phyloP scores from a whole-genome alignment of 2,329 filamentous ascomycete species.

The Ceratocystis colombiana region DNA sequence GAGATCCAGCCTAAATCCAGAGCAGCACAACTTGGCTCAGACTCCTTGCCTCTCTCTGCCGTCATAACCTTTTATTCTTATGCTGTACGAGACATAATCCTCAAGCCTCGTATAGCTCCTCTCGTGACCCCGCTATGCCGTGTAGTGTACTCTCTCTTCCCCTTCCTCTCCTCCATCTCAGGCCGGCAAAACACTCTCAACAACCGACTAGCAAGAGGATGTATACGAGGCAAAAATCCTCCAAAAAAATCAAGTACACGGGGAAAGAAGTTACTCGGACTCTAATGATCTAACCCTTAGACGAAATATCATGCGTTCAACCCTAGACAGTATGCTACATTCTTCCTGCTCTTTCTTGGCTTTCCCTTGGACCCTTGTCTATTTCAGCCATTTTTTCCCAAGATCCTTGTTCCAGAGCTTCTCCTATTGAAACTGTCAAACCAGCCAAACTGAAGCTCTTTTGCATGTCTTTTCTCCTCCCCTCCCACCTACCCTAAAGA shows the following conservation, averaged over 20 bases:
- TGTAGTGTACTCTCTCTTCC: not conserved
- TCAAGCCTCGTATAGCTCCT: slow-evolving; percentile 4
- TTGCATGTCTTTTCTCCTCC: too few relatives aligned
- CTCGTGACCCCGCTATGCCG: not conserved
- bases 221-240: not conserved
- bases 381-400: too few relatives aligned
- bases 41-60: not conserved
- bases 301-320: too few relatives aligned
- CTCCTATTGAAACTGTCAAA: too few relatives aligned
- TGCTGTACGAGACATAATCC: slow-evolving; percentile 2
- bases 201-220: not conserved
- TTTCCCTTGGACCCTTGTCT: too few relatives aligned
- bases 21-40: not conserved
- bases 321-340: too few relatives aligned
- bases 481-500: not conserved
- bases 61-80: not conserved
- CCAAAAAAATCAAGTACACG: not conserved
- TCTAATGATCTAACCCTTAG: too few relatives aligned
- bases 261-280: not conserved
- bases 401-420: too few relatives aligned
- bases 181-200: not conserved
- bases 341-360: too few relatives aligned
- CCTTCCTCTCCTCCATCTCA: not conserved
- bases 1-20: too few relatives aligned
- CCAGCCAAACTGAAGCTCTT: too few relatives aligned